Evolutionary conservation across 2,329 filamentous ascomycete species (phyloP).

Genomic region (Fonsecaea multimorphosa): DNA sequence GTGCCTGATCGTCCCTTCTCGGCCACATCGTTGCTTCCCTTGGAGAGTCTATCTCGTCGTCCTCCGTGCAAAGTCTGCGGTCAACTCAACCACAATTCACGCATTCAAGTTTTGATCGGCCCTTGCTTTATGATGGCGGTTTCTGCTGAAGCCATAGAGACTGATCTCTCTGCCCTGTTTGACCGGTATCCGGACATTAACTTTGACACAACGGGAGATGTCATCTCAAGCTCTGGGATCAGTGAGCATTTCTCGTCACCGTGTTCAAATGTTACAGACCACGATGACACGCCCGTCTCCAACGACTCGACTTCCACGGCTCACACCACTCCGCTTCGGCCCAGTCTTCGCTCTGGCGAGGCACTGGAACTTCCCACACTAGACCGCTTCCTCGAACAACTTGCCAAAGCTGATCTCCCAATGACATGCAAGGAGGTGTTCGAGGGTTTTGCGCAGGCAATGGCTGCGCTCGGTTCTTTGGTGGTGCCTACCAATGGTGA

Average conservation of each 20-base stretch:
- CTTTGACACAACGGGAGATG: slow-evolving; percentile 25
- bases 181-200: slow-evolving; percentile 37
- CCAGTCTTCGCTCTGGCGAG: background rate
- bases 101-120: background rate
- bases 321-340: slow-evolving; percentile 30
- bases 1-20: background rate
- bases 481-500: slow-evolving; percentile 3
- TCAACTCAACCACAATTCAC: background rate
- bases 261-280: slow-evolving; percentile 27
- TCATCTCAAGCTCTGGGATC: background rate
- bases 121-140: slow-evolving; percentile 14
- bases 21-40: background rate
- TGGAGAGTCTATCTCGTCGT: background rate
- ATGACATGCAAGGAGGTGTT: slow-evolving; percentile 20
- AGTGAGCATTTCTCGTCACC: slow-evolving; percentile 31
- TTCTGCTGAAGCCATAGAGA: slow-evolving; percentile 19
- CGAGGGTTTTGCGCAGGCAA: slow-evolving; percentile 21
- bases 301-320: slow-evolving; percentile 27
- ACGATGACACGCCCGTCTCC: slow-evolving; percentile 23
- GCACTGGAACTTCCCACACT: slow-evolving; percentile 9
- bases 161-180: slow-evolving; percentile 29
- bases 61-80: background rate
- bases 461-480: slow-evolving; percentile 20
- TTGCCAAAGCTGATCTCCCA: slow-evolving; percentile 28
- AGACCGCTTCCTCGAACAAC: slow-evolving; percentile 15